Conservation (phyloP, 768 basidiomycete species). For the Lyophyllum semitale region DNA sequence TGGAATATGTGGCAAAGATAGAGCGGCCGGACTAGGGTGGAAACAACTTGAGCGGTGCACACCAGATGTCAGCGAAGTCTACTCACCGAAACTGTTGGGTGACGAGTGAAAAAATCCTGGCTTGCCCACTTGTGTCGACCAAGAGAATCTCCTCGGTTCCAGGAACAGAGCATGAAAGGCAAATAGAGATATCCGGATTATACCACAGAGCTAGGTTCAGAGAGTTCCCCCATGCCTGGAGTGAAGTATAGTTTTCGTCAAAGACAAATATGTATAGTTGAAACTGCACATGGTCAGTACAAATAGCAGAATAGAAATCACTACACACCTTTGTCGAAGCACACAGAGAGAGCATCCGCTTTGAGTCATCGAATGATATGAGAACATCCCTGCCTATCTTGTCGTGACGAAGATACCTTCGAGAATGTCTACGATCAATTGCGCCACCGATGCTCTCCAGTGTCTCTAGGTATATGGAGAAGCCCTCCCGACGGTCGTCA, state of each 20-base stretch:
- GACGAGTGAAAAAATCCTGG: conserved; percentile 54
- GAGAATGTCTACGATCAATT: conserved; percentile 19
- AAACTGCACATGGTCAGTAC: conserved; percentile 31
- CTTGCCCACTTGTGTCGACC: conserved; percentile 43
- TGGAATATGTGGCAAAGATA: conserved; percentile 38
- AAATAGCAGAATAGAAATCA: too few species aligned
- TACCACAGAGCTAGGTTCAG: conserved; percentile 49
- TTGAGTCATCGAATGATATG: conserved; percentile 54
- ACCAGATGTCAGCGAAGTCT: neutral
- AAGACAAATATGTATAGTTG: conserved; percentile 47
- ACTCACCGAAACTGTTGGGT: conserved; percentile 54
- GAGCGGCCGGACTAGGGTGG: conserved; percentile 42
- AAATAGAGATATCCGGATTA: conserved; percentile 25
- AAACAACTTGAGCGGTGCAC: neutral
- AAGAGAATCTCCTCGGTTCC: conserved; percentile 56
- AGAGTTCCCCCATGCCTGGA: conserved; percentile 42
- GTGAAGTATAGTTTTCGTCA: conserved; percentile 42
- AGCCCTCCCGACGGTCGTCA: conserved; percentile 31
- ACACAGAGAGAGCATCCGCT: conserved; percentile 48
- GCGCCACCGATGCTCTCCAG: conserved; percentile 31
- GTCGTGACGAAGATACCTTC: conserved; percentile 41
- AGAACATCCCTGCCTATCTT: conserved; percentile 48
- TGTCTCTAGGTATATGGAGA: conserved; percentile 41
- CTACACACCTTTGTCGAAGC: conserved; percentile 36
- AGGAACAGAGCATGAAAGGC: conserved; percentile 42